Percentiles rank a stretch among this genome's conserved stretches.
Evolutionary conservation across 106 monocot genomes (phyloP).

Genomic region (Dactylorhiza incarnata): DNA sequence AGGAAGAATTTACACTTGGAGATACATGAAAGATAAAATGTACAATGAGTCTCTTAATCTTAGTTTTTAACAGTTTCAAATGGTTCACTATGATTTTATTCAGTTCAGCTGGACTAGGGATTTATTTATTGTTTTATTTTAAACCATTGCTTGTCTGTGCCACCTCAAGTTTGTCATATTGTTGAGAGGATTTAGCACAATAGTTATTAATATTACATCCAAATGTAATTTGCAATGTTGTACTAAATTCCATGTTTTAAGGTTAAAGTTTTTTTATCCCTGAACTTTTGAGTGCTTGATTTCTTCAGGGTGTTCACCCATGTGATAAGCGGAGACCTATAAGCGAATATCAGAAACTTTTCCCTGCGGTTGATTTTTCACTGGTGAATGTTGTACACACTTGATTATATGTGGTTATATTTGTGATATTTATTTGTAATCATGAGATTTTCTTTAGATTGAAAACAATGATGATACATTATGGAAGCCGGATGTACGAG

Average conservation of each 20-base stretch:
- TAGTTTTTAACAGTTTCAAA: no score
- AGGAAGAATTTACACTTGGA: no score
- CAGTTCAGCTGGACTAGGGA: no score
- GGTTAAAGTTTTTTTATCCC: not conserved
- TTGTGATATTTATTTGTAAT: constrained; percentile 1
- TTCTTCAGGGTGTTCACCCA: constrained; percentile 62
- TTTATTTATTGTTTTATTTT: no score
- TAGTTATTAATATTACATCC: not conserved
- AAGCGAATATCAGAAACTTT: constrained; percentile 57
- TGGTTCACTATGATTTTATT: no score
- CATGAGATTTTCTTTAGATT: constrained; percentile 39
- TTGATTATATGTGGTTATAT: not conserved
- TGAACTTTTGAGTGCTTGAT: not conserved
- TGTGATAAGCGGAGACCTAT: constrained; percentile 91
- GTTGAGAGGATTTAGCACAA: not conserved
- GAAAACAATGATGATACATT: constrained; percentile 81
- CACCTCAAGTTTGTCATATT: not conserved
- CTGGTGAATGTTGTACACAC: constrained; percentile 34
- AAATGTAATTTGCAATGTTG: not conserved
- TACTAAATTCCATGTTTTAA: not conserved
- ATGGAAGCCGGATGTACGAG: constrained; percentile 67
- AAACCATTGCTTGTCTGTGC: not conserved
- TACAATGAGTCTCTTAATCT: no score
- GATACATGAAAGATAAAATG: no score
- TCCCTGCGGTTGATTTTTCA: constrained; percentile 96